Base-by-base conservation (phyloP, 2,329 filamentous ascomycete genomes). In the Pezicula neosporulosa region DNA sequence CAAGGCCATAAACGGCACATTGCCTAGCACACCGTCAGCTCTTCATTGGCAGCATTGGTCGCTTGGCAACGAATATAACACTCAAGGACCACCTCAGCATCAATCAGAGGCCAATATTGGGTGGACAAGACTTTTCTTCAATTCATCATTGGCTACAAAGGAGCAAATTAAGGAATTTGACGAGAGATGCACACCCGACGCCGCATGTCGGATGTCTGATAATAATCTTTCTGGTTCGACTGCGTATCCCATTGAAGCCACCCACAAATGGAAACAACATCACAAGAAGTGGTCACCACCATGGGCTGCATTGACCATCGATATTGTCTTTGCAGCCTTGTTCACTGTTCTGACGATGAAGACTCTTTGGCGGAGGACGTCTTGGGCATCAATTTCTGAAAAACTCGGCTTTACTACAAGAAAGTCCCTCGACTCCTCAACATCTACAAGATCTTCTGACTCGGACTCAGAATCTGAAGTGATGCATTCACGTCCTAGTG, bases 71-170 rank as follows among this genome's bases (percentile, higher is more conserved):
- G 55, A 59, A 12, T 70, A 68, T 53, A 71, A 65, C 2, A 76
- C 72, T 66, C 63, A 71, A 57, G 75, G 75, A 4, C 75, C 75
- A 13, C 74, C 75, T 2, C 44, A 38, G 15, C 65, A 64, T 18
- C 61, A 59, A n/a, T 69, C 72, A 2, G 58, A 64, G 18, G 75
- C 74, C 5, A 70, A 71, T 21, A 59, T 77, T 30, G 71, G 65
- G 7, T 77, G 72, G 71, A 67, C 72, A 9, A 68, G 74, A n/a
- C 63, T 72, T 27, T 77, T 77, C 58, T 77, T 77, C 67, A 77
- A 77, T 55, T 73, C 73, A 1, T 75, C 74, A 1, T 56, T 66
- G 7, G 71, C 67, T 61, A 72, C 63, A 8, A 49, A 64, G 16
- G 56, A 64, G 12, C 55, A 58, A 6, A 59, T 56, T 28, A 33